phyloP scores from a whole-genome alignment of 257 asterid genomes.

The Solanum ossicruentum region DNA sequence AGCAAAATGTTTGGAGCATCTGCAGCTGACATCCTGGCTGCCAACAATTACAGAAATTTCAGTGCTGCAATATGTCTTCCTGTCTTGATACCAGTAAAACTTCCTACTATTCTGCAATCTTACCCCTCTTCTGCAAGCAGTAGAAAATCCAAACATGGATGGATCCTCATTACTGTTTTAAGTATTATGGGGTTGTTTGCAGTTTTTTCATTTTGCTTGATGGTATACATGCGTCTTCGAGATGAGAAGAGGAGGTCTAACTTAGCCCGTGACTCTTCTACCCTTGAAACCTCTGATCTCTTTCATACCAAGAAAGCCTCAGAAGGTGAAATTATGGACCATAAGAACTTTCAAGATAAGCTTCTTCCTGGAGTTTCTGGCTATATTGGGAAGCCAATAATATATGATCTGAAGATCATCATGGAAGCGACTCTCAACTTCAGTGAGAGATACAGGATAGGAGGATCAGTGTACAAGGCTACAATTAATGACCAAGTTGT shows the following conservation, averaged over 20 bases:
- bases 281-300: conserved; percentile 18
- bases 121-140: conserved; percentile 11
- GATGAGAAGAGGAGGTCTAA: conserved; percentile 22
- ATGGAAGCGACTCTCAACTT: conserved; percentile 53
- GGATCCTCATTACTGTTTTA: conserved; percentile 17
- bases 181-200: conserved; percentile 13
- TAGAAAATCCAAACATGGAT: conserved; percentile 15
- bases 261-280: conserved; percentile 14
- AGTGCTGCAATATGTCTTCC: conserved; percentile 49
- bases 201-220: conserved; percentile 15
- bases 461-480: conserved; percentile 57
- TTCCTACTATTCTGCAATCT: conserved; percentile 21
- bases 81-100: conserved; percentile 38
- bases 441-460: conserved; percentile 33
- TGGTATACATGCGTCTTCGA: conserved; percentile 4
- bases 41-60: conserved; percentile 48
- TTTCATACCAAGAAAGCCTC: conserved; percentile 10
- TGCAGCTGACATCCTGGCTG: conserved; percentile 21
- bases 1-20: conserved; percentile 47
- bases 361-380: conserved; percentile 70
- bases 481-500: conserved; percentile 23
- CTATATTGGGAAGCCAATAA: conserved; percentile 46
- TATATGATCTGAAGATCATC: conserved; percentile 39
- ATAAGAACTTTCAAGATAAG: conserved; percentile 38
- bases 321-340: conserved; percentile 5